Evolutionary conservation across 2,329 filamentous ascomycete genomes (phyloP), one percentile per base, ranked within the genome.

Genomic region (Fusarium miscanthi): DNA sequence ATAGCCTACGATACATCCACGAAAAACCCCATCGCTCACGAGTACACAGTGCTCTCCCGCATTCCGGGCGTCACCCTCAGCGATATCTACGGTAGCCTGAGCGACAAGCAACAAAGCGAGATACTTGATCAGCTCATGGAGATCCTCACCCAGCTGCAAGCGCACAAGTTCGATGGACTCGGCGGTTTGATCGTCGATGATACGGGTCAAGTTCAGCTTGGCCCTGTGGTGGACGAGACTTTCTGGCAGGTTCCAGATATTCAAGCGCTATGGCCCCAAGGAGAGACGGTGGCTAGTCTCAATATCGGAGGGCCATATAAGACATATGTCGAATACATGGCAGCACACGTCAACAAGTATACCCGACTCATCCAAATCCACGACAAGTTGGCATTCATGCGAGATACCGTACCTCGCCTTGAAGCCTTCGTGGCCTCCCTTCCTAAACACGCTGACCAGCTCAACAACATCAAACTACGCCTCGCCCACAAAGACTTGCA

Each of bases 301-400:
- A 25, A 35, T 6, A 51, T 51, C 2, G 48, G n/a, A 51, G 31
- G 31, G 5, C 31, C 48, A 5, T 51, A 25, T 31, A 3, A 35
- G 4, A 51, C 12, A 4, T 37, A 51, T 6, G 17, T 11, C 31
- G 31, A 37, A 0, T 51, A 51, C n/a, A 37, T 51, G 6, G 1
- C 1, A 10, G 48, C 31, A 8, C 23, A 51, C 7, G 12, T 11
- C n/a, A 16, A 0, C 0, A 51, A 51, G 9, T 51, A 51, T 3
- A 51, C 25, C 0, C 31, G 31, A 14, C 31, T 37, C 17, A 51
- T 51, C 1, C 6, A 11, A 3, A 16, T 17, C 8, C 31, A 51
- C 0, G 16, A 19, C 1, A 25, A 23, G 11, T 2, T 51, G n/a
- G n/a, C 17, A 0, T 51, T 25, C 2, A 52, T 52, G 31, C 31